Conservation (phyloP, 2,329 filamentous ascomycete genomes). For the Niveomyces coronatus region DNA sequence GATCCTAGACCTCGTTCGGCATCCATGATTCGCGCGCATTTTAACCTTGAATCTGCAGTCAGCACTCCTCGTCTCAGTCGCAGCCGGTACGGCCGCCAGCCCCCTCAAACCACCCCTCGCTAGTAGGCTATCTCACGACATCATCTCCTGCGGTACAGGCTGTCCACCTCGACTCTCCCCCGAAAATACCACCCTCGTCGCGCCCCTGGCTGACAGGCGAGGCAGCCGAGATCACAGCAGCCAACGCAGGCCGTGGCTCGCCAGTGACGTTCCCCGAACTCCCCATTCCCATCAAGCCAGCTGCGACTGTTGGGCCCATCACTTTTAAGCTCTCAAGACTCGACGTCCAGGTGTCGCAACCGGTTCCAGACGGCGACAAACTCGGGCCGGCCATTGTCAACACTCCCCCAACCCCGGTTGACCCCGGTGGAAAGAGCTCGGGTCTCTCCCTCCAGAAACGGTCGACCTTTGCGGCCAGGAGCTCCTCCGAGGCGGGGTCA, state of each 20-base stretch:
- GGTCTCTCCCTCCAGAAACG: conserved; percentile 18
- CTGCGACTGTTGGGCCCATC: conserved; percentile 18
- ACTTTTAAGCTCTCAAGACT: conserved; percentile 19
- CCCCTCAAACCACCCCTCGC: conserved; percentile 50
- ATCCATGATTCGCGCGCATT: conserved; percentile 2
- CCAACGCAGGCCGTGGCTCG: conserved; percentile 13
- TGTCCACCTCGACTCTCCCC: conserved; percentile 29
- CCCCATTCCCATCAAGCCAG: conserved; percentile 20
- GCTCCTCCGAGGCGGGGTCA: conserved; percentile 44
- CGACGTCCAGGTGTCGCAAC: conserved; percentile 28
- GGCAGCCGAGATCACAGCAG: conserved; percentile 11
- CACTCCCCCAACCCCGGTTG: conserved; percentile 51
- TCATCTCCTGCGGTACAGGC: conserved; percentile 58
- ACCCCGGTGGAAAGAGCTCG: conserved; percentile 14
- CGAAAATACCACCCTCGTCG: conserved; percentile 10
- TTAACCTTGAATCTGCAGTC: conserved; percentile 9
- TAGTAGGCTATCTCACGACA: conserved; percentile 57
- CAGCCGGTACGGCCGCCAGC: conserved; percentile 30
- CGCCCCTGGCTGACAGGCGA: conserved; percentile 6
- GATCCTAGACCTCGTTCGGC: conserved; percentile 5
- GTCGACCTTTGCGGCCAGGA: conserved; percentile 18
- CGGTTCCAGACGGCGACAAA: conserved; percentile 36
- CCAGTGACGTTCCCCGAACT: conserved; percentile 18
- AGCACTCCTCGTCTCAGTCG: conserved; percentile 6
- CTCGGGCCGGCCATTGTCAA: conserved; percentile 49